A percentile compares a stretch with the other conserved stretches of the same genome.
These are phyloP conservation scores for Endocarpon pusillum DNA, from an alignment of 495 filamentous ascomycete genomes.

Conservation along the genomic window DNA sequence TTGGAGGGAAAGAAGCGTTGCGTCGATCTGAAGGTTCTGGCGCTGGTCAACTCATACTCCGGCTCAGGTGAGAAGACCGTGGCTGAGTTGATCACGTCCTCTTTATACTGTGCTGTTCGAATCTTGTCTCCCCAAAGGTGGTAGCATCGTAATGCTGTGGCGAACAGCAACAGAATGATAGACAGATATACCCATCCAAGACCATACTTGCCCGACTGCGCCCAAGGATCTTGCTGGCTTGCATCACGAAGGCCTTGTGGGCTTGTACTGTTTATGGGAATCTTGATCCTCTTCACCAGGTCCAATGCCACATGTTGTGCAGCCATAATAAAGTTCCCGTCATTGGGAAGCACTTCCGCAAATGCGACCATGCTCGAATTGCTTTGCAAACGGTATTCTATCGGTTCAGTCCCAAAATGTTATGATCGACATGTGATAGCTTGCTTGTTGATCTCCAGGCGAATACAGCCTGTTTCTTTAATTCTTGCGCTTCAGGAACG, in stretches of 20 bases:
- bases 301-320: no score
- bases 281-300: constrained; percentile 56
- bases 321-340: no score
- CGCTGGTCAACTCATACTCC: constrained; percentile 49
- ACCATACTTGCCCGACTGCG: constrained; percentile 69
- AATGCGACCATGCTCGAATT: no score
- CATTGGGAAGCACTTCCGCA: no score
- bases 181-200: constrained; percentile 77
- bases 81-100: constrained; percentile 40
- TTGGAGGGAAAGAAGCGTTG: constrained; percentile 57
- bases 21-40: constrained; percentile 48
- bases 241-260: constrained; percentile 56
- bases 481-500: no score
- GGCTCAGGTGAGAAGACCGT: constrained; percentile 39
- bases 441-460: no score
- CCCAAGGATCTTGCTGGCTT: constrained; percentile 62
- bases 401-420: no score
- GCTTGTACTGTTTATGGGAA: constrained; percentile 51
- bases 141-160: constrained; percentile 52
- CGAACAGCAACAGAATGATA: constrained; percentile 45
- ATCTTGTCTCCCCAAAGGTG: constrained; percentile 81
- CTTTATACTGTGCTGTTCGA: constrained; percentile 64
- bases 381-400: no score
- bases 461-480: no score
- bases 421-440: no score